Evolutionary conservation across 2,329 filamentous ascomycete genomes (phyloP).

Genomic region (Colletotrichum costaricense): DNA sequence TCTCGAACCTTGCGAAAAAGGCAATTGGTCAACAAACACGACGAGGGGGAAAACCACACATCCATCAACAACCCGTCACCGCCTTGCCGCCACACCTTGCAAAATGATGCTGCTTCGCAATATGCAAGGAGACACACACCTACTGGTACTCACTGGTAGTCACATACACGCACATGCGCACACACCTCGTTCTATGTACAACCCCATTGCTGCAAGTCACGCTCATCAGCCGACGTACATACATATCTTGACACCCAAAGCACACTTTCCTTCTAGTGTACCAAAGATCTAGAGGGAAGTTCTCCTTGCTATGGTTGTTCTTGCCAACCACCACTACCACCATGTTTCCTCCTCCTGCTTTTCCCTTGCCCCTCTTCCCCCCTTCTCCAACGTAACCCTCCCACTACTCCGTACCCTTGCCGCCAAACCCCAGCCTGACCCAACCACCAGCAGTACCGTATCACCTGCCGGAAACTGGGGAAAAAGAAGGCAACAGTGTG

Average conservation of each 20-base stretch:
- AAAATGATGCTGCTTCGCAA: background rate
- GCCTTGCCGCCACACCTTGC: background rate
- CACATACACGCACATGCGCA: background rate
- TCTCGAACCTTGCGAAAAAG: background rate
- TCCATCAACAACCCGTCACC: background rate
- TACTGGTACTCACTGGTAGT: background rate
- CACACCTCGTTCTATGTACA: background rate
- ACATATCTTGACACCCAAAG: background rate
- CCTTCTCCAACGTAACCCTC: no score
- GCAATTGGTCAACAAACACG: constrained; percentile 11
- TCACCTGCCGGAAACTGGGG: constrained; percentile 12
- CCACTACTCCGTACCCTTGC: background rate
- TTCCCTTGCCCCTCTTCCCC: background rate
- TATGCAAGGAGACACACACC: background rate
- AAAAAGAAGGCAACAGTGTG: background rate
- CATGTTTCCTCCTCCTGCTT: background rate
- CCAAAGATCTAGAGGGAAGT: background rate
- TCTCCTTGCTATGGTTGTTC: background rate
- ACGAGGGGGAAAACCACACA: background rate
- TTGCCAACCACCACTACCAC: background rate
- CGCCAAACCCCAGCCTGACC: background rate
- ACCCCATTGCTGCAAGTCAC: constrained; percentile 1
- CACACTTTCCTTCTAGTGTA: background rate
- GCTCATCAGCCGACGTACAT: background rate
- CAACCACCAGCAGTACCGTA: constrained; percentile 3